Evolutionary conservation across 805 yeast genomes (phyloP).

Genomic region (Grigorovia jiainica): DNA sequence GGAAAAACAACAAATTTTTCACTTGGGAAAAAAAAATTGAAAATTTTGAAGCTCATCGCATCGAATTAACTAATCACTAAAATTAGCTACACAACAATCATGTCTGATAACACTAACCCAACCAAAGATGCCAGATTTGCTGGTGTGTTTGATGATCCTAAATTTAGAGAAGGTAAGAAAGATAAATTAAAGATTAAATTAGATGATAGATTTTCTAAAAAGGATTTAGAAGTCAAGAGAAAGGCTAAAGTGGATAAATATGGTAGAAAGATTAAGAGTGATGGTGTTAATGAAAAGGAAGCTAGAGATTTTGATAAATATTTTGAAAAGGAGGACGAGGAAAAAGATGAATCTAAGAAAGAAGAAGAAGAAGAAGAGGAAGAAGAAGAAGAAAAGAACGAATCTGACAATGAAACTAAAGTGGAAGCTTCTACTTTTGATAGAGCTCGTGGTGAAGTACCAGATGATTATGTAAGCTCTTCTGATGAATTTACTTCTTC

Average conservation of each 20-base stretch:
- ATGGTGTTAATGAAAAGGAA: conserved; percentile 28
- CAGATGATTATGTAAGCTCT: conserved; percentile 32
- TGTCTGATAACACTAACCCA: conserved; percentile 18
- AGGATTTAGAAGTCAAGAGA: conserved; percentile 48
- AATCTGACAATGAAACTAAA: conserved; percentile 5
- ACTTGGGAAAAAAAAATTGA: not conserved
- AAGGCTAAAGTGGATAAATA: conserved; percentile 69
- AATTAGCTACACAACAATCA: no score
- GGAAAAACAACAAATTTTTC: no score
- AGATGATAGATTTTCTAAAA: conserved; percentile 75
- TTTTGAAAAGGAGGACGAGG: conserved; percentile 39
- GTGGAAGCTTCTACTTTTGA: conserved; percentile 27
- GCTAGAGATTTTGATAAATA: conserved; percentile 52
- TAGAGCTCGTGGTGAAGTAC: conserved; percentile 64
- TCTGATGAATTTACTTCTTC: conserved; percentile 39
- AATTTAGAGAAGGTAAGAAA: conserved; percentile 67
- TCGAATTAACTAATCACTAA: no score
- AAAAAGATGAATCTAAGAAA: conserved; percentile 16
- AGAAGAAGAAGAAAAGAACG: conserved; percentile 8
- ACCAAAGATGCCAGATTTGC: conserved; percentile 70
- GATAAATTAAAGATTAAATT: conserved; percentile 65
- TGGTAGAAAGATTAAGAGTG: conserved; percentile 58
- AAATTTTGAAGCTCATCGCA: not conserved
- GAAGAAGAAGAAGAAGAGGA: conserved; percentile 15
- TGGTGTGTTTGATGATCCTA: conserved; percentile 74